Evolutionary conservation across 768 basidiomycete species (phyloP), one percentile per base, ranked within the genome.

Genomic region (Suillus lakei): DNA sequence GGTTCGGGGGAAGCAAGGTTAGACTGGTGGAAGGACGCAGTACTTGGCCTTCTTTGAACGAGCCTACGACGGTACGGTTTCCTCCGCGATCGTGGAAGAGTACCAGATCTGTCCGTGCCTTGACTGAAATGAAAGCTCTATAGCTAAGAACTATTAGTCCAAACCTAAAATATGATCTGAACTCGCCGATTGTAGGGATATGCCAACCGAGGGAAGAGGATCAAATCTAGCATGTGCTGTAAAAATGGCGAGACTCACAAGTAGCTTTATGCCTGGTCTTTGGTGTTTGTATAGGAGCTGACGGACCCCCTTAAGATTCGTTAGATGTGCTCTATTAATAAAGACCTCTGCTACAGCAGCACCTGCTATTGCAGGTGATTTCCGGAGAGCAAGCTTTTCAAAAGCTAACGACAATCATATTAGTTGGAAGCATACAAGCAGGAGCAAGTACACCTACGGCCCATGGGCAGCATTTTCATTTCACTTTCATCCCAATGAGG

Each of bases 41-140:
- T 41, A 85, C 78, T 68, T 86, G 81, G 43, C 80, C 77, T 46
- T 77, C 76, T 65, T 68, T 77, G 74, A 88, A 88, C 21, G 86
- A 83, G 16, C 87, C 86, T 10, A 87, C 85, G 64, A 95, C 93
- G 5, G 89, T 84, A 71, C 95, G 94, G 48, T 94, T 77, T 12
- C 93, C 82, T 12, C 92, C 92, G 9, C 92, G 85, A 78, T 96
- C 95, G 75, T 95, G 91, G 85, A 96, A 95, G 36, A 96, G 74
- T 4, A 93, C 87, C 23, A 96, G 82, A 70, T 95, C 92, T 41
- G 87, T 86, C 72, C 84, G 83, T 36, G 79, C 75, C 83, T 82
- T 81, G 61, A 44, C 9, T n/a, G 36, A 44, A n/a, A 61, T 43
- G 50, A 48, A 50, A 50, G 26, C 48, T 50, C 26, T 15, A n/a